A percentile compares a stretch with the other conserved stretches of the same genome.
These are phyloP conservation scores for Diaporthe vaccinii DNA, from an alignment of 2,329 filamentous ascomycete genomes.

Conservation along the genomic window DNA sequence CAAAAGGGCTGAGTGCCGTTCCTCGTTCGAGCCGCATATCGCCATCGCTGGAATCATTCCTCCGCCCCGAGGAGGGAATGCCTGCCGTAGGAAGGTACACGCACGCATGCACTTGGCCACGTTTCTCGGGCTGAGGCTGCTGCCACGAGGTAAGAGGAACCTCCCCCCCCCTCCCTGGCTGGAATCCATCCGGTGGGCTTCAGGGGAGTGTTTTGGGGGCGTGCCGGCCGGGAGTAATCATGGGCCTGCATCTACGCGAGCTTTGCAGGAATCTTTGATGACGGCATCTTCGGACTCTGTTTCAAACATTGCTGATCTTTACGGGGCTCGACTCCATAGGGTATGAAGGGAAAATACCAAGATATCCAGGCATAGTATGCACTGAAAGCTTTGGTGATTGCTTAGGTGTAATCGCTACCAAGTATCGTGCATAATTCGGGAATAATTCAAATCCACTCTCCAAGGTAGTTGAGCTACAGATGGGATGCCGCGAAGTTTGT, in stretches of 20 bases:
- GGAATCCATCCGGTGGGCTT: background rate
- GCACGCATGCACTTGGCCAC: background rate
- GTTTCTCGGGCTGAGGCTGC: constrained; percentile 13
- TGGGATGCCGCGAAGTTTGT: background rate
- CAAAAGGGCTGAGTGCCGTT: background rate
- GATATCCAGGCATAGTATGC: background rate
- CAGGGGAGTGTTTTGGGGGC: background rate
- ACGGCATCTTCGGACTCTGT: background rate
- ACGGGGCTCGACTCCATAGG: background rate
- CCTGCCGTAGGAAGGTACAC: background rate
- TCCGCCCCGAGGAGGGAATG: constrained; percentile 6
- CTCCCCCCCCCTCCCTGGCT: background rate
- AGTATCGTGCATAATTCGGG: background rate
- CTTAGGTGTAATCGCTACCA: background rate
- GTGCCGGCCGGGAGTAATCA: background rate
- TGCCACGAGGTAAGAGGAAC: constrained; percentile 8
- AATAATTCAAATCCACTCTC: no score
- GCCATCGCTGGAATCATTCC: background rate
- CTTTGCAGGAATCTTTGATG: background rate
- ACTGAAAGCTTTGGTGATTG: background rate
- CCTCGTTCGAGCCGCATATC: constrained; percentile 1
- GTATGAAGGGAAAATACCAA: no score
- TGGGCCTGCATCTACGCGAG: background rate
- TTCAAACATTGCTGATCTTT: background rate
- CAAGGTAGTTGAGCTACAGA: background rate